Evolutionary conservation across 106 monocot genomes (phyloP).

Genomic region (Cymbidium sinense): DNA sequence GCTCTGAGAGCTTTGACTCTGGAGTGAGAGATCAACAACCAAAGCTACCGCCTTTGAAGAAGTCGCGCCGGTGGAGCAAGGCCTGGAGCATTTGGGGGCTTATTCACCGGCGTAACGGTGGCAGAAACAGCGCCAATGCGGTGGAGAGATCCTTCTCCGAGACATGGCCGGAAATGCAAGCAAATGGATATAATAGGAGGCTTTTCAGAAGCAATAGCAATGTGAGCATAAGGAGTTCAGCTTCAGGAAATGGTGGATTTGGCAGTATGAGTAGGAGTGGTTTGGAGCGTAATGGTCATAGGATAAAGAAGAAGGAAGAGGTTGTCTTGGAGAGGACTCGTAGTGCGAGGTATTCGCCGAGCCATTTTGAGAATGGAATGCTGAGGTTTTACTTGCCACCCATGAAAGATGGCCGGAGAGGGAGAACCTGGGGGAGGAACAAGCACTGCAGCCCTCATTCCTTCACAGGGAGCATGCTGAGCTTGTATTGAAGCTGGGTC

Average conservation of each 20-base stretch:
- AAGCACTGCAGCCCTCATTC: slow-evolving; percentile 25
- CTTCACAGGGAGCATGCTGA: slow-evolving; percentile 42
- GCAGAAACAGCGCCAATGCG: slow-evolving; percentile 12
- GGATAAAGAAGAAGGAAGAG: slow-evolving; percentile 43
- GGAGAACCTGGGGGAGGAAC: slow-evolving; percentile 8
- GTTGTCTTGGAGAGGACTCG: slow-evolving; percentile 55
- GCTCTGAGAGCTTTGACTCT: slow-evolving; percentile 6
- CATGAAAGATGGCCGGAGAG: slow-evolving; percentile 37
- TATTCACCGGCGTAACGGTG: slow-evolving; percentile 9
- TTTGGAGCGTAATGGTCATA: neutral
- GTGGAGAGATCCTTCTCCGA: slow-evolving; percentile 42
- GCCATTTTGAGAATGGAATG: slow-evolving; percentile 55
- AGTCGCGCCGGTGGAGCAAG: slow-evolving; percentile 18
- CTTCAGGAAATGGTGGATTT: slow-evolving; percentile 39
- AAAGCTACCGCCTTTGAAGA: slow-evolving; percentile 6
- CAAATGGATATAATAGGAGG: slow-evolving; percentile 19
- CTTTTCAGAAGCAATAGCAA: slow-evolving; percentile 60
- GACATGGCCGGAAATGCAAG: slow-evolving; percentile 46
- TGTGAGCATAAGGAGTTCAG: slow-evolving; percentile 60
- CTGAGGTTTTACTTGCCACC: slow-evolving; percentile 74
- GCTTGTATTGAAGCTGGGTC: slow-evolving; percentile 32
- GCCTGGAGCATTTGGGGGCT: slow-evolving; percentile 14
- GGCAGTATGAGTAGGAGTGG: slow-evolving; percentile 25
- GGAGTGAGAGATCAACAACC: slow-evolving; percentile 5
- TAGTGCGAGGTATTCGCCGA: slow-evolving; percentile 68